A percentile compares a stretch with the other conserved stretches of the same genome.
Evolutionary conservation across 2,329 filamentous ascomycete genomes (phyloP).

Genomic region (Colletotrichum abscissum): DNA sequence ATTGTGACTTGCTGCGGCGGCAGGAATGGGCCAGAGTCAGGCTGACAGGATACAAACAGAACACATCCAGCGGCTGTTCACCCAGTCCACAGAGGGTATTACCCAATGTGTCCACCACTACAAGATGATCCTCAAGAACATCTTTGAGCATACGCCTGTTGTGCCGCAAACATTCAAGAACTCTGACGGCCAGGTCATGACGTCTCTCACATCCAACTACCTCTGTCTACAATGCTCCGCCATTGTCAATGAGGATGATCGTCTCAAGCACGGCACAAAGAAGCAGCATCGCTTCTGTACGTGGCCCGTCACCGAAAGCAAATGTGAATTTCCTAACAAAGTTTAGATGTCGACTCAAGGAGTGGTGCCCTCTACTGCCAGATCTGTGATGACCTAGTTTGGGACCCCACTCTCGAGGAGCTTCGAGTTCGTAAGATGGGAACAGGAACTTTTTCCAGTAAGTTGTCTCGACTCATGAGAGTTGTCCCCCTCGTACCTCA

Average conservation of each 20-base stretch:
- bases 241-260: conserved; percentile 74
- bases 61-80: conserved; percentile 77
- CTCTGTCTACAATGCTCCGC: conserved; percentile 79
- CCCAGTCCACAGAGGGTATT: conserved; percentile 70
- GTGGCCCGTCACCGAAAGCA: conserved; percentile 36
- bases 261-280: conserved; percentile 73
- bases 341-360: conserved; percentile 79
- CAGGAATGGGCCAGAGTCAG: conserved; percentile 29
- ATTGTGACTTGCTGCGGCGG: conserved; percentile 18
- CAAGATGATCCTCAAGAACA: conserved; percentile 75
- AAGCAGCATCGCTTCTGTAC: conserved; percentile 81
- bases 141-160: conserved; percentile 75
- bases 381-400: conserved; percentile 84
- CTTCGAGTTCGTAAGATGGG: conserved; percentile 77
- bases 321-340: conserved; percentile 40
- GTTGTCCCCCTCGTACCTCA: conserved; percentile 17
- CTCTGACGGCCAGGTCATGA: conserved; percentile 66
- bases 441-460: conserved; percentile 73
- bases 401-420: conserved; percentile 83
- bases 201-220: conserved; percentile 75
- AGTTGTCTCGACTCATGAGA: conserved; percentile 38
- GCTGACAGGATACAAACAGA: conserved; percentile 58
- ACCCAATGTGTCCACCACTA: conserved; percentile 79
- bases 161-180: conserved; percentile 74
- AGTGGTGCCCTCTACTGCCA: conserved; percentile 83